A percentile compares a stretch with the other conserved stretches of the same genome.
phyloP scores from a whole-genome alignment of 2,329 filamentous ascomycete genomes.

The Aspergillus terreus region DNA sequence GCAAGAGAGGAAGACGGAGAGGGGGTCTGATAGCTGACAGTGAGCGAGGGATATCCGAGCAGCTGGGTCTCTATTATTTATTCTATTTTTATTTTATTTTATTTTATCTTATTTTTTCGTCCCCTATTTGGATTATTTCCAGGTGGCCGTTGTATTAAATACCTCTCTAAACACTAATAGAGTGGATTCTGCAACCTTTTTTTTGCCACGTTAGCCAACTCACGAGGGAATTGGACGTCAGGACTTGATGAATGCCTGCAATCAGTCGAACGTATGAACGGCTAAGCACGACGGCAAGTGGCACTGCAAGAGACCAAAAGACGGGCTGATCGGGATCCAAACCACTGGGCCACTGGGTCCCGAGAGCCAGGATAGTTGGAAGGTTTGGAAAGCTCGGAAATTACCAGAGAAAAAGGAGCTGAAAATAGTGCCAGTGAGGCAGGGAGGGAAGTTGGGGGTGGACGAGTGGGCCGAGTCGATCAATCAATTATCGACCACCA shows the following conservation, averaged over 20 bases:
- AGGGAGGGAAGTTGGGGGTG: background rate
- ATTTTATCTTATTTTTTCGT: background rate
- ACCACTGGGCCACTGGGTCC: slow-evolving; percentile 18
- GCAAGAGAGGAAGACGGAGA: background rate
- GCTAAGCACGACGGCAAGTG: slow-evolving; percentile 16
- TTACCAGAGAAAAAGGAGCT: background rate
- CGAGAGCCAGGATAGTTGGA: slow-evolving; percentile 18
- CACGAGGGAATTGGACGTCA: slow-evolving; percentile 17
- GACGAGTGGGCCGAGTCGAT: slow-evolving; percentile 10
- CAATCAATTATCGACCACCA: slow-evolving; percentile 9
- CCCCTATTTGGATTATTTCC: background rate
- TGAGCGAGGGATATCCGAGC: too few species aligned
- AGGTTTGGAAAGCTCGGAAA: background rate
- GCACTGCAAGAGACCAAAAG: slow-evolving; percentile 8
- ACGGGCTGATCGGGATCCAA: slow-evolving; percentile 18
- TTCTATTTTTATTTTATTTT: background rate
- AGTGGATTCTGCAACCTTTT: slow-evolving; percentile 12
- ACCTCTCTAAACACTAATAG: background rate
- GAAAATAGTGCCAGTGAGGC: slow-evolving; percentile 1
- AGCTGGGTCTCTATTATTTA: background rate
- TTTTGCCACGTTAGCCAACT: slow-evolving; percentile 29
- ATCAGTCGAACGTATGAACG: slow-evolving; percentile 6
- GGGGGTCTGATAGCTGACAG: too few species aligned
- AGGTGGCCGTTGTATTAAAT: background rate
- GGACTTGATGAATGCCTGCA: slow-evolving; percentile 1